Conservation (phyloP, 148 eudicot species). For the Vaccinium corymbosum region DNA sequence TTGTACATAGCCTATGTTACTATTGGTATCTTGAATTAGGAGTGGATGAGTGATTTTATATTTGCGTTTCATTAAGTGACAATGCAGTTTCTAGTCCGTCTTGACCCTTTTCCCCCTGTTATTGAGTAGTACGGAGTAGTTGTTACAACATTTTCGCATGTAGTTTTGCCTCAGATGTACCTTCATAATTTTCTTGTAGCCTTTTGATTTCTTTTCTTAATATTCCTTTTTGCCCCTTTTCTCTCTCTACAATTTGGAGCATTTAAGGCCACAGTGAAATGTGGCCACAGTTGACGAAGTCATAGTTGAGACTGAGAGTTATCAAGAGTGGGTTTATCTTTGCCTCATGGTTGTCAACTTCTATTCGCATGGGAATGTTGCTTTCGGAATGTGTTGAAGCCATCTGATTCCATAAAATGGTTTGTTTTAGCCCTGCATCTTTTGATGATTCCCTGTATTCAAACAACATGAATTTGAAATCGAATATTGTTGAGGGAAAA, state of each 20-base stretch:
- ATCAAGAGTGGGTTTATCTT: not conserved
- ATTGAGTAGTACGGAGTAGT: not conserved
- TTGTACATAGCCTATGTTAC: not conserved
- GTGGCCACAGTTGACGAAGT: not conserved
- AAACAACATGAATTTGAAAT: not conserved
- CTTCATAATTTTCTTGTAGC: not conserved
- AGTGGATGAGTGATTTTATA: not conserved
- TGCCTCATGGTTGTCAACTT: not conserved
- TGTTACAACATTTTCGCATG: not conserved
- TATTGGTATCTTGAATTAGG: not conserved
- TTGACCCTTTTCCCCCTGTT: not conserved
- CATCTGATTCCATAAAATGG: not conserved
- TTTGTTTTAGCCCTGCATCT: not conserved
- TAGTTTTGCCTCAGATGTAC: not conserved
- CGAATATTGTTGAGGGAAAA: not conserved
- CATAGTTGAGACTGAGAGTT: not conserved
- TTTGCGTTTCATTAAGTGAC: not conserved
- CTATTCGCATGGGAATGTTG: not conserved
- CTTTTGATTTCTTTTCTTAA: not conserved
- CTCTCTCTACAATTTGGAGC: not conserved
- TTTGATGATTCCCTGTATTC: not conserved
- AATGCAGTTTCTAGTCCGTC: not conserved
- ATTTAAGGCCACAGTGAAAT: not conserved
- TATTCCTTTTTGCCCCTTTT: not conserved
- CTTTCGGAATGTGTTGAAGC: not conserved